Evolutionary conservation across 257 asterid genomes (phyloP).

Genomic region (Orobanche coerulescens): DNA sequence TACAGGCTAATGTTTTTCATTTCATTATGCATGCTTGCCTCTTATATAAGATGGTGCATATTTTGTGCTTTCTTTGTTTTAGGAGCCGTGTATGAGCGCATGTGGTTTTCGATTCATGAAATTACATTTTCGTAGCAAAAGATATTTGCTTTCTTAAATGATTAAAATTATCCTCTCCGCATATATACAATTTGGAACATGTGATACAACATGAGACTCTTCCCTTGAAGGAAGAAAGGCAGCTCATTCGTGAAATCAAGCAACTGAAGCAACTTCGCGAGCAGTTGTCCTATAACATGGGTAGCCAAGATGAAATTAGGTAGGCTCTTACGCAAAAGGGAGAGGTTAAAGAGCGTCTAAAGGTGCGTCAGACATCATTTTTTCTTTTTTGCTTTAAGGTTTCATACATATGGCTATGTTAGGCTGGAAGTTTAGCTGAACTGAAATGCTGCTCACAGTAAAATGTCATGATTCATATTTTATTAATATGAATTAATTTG

Average conservation of each 20-base stretch:
- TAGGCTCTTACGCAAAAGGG: constrained; percentile 70
- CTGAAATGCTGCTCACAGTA: constrained; percentile 10
- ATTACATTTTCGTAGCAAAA: constrained; percentile 16
- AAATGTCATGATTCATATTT: no score
- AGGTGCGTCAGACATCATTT: constrained; percentile 40
- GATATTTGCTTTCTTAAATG: constrained; percentile 7
- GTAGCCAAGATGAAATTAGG: constrained; percentile 72
- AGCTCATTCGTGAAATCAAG: constrained; percentile 72
- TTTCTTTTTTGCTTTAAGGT: constrained; percentile 10
- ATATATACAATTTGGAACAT: constrained; percentile 61
- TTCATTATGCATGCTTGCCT: no score
- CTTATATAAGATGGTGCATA: no score
- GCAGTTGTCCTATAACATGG: no score
- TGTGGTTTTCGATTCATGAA: constrained; percentile 4
- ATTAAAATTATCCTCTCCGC: constrained; percentile 19
- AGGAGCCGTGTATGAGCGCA: no score
- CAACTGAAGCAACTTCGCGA: constrained; percentile 80
- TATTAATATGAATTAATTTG: no score
- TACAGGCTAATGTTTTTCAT: no score
- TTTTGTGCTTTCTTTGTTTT: no score
- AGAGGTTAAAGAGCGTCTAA: constrained; percentile 60
- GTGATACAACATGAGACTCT: constrained; percentile 81
- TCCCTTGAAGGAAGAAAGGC: constrained; percentile 75
- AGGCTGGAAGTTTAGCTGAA: no score
- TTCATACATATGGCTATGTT: no score